Evolutionary conservation across 805 yeast species (phyloP).

Genomic region (Zygoascus biomembranicola): DNA sequence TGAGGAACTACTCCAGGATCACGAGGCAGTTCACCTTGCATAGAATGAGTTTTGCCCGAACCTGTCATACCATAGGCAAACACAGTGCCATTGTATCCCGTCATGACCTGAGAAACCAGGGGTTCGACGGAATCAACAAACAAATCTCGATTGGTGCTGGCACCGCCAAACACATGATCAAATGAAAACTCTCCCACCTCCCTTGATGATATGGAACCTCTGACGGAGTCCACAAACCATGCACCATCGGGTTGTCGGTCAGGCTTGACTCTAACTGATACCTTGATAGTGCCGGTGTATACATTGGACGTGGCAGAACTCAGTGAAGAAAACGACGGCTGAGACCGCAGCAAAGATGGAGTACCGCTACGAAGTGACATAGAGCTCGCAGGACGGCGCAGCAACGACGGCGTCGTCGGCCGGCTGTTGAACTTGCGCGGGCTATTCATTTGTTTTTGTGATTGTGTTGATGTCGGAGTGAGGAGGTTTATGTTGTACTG

Average conservation of each 20-base stretch:
- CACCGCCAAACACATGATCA: constrained; percentile 69
- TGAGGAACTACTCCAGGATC: constrained; percentile 68
- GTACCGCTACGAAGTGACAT: constrained; percentile 21
- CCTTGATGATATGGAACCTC: constrained; percentile 36
- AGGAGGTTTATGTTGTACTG: too few species aligned
- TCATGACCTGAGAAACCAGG: constrained; percentile 46
- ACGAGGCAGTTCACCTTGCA: constrained; percentile 50
- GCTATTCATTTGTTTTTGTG: neutral
- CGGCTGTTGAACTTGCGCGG: constrained; percentile 5
- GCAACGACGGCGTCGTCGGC: constrained; percentile 21
- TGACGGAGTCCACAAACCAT: constrained; percentile 39
- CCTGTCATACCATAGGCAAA: constrained; percentile 96
- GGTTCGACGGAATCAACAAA: constrained; percentile 49
- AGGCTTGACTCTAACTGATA: constrained; percentile 74
- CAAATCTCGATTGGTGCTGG: constrained; percentile 45
- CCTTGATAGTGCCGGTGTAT: constrained; percentile 66
- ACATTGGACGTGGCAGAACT: constrained; percentile 1
- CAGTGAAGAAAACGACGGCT: constrained; percentile 11
- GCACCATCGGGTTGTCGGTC: constrained; percentile 16
- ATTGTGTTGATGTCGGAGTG: neutral
- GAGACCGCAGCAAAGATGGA: constrained; percentile 14
- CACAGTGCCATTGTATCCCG: constrained; percentile 43
- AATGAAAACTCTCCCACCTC: constrained; percentile 62
- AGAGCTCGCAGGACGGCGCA: constrained; percentile 21
- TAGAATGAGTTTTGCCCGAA: constrained; percentile 81